phyloP scores from a whole-genome alignment of 192 early-diverging fungal species.

The Coemansia sp. region DNA sequence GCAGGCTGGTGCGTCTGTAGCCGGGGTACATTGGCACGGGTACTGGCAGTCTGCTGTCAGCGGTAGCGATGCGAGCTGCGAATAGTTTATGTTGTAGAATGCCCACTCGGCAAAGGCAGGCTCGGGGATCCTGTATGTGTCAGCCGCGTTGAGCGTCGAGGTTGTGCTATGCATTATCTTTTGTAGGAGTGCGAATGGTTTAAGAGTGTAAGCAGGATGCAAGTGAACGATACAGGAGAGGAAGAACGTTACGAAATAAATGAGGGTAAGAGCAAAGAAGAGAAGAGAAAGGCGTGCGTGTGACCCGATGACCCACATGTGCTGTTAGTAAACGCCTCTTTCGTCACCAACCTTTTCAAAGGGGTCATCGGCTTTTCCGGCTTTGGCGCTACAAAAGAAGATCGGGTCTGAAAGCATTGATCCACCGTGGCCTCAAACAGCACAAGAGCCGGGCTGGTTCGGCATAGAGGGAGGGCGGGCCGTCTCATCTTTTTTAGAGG shows the following conservation, averaged over 20 bases:
- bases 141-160: neutral
- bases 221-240: neutral
- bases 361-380: neutral
- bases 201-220: neutral
- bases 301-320: neutral
- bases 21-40: constrained; percentile 5
- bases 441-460: neutral
- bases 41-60: constrained; percentile 17
- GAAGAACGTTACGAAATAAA: neutral
- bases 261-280: neutral
- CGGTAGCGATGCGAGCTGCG: constrained; percentile 18
- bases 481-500: neutral
- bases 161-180: neutral
- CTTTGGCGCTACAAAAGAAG: neutral
- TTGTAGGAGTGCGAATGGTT: neutral
- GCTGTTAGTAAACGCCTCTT: neutral
- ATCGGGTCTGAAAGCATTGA: neutral
- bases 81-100: constrained; percentile 45
- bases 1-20: constrained; percentile 3
- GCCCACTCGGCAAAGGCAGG: constrained; percentile 51
- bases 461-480: neutral
- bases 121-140: constrained; percentile 29
- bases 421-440: neutral
- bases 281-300: neutral
- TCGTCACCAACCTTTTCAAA: neutral